Base-by-base conservation (phyloP, 208 protist genomes). In the Leishmania gerbilli region DNA sequence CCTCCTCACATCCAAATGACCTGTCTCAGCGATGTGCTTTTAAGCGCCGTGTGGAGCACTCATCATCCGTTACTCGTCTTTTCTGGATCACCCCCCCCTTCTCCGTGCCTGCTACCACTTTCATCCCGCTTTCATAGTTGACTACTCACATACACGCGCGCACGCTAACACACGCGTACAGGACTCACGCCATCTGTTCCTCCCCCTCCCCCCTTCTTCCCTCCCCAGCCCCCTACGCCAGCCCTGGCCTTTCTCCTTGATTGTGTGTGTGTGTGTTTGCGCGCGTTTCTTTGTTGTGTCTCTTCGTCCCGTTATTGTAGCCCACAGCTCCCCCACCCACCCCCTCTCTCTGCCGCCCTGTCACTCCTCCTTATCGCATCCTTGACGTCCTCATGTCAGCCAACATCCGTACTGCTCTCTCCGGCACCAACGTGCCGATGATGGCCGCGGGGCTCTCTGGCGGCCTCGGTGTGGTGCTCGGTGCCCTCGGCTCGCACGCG, bases 401-500 rank as follows among this genome's bases (percentile, higher is more conserved):
- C 47, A 81, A 58, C 71, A 78, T 84, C 19, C 68, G 71, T 42
- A 84, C 81, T 8, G 69, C 81, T n/a, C 81, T 84, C 56, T 81
- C 81, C n/a, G 81, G 81, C 71, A 72, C 78, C 19, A 87, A 90
- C 76, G 7, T 86, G 53, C 84, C 78, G 37, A 64, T 90, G 53
- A 62, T 90, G 42, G 67, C 71, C 21, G 83, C 89, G 0, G 89
- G 79, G n/a, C 79, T 92, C 67, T 82, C 69, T 21, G 89, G 89
- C 27, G 84, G 82, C 17, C 79, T 90, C 47, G 80, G 88, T 56
- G 85, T 90, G 13, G 60, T 77, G 40, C 74, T 91, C 17, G 88
- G 90, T 17, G 90, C 88, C 15, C 76, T 91, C 69, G 90, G 90
- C 84, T 87, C 86, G 15, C 88, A 91, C 84, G 84, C 84, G 40